Percentiles rank a stretch among this genome's conserved stretches.
phyloP scores from a whole-genome alignment of 352 stramenopile genomes.

The Lagenidium giganteum region DNA sequence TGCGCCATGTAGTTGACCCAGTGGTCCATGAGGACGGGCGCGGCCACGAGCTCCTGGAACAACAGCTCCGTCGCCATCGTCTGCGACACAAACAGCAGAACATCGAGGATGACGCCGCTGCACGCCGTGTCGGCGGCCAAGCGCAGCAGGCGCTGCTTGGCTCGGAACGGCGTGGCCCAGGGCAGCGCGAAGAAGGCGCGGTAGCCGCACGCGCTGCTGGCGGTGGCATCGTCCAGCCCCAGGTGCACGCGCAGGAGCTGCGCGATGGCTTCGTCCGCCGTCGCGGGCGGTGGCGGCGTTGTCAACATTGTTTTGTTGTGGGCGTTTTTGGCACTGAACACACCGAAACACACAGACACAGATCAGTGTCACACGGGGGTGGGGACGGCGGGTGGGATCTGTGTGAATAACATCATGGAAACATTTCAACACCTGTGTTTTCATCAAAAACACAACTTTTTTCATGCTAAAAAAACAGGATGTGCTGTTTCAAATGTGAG shows the following conservation, averaged over 20 bases:
- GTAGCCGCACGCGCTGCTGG: constrained; percentile 25
- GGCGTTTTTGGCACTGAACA: too few relatives aligned
- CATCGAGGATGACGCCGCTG: constrained; percentile 57
- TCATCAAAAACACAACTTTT: too few relatives aligned
- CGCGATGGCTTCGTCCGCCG: constrained; percentile 40
- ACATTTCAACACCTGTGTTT: too few relatives aligned
- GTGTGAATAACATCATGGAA: too few relatives aligned
- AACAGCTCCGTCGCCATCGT: constrained; percentile 61
- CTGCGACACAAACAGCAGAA: constrained; percentile 72
- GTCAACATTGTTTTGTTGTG: constrained; percentile 6
- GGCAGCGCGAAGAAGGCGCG: constrained; percentile 47
- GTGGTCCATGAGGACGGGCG: constrained; percentile 40
- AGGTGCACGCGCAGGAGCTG: constrained; percentile 86
- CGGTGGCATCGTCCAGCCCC: constrained; percentile 38
- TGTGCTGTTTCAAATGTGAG: too few relatives aligned
- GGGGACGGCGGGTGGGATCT: too few relatives aligned
- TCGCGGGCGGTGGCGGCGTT: too few relatives aligned
- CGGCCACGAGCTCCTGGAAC: constrained; percentile 30
- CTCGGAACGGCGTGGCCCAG: constrained; percentile 20
- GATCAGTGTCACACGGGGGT: too few relatives aligned
- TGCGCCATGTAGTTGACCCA: constrained; percentile 69
- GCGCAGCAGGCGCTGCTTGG: constrained; percentile 46
- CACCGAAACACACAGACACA: too few relatives aligned
- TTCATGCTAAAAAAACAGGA: too few relatives aligned
- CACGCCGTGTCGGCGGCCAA: constrained; percentile 45